Base-by-base conservation (phyloP, 768 basidiomycete species). In the Tricholoma sp. region DNA sequence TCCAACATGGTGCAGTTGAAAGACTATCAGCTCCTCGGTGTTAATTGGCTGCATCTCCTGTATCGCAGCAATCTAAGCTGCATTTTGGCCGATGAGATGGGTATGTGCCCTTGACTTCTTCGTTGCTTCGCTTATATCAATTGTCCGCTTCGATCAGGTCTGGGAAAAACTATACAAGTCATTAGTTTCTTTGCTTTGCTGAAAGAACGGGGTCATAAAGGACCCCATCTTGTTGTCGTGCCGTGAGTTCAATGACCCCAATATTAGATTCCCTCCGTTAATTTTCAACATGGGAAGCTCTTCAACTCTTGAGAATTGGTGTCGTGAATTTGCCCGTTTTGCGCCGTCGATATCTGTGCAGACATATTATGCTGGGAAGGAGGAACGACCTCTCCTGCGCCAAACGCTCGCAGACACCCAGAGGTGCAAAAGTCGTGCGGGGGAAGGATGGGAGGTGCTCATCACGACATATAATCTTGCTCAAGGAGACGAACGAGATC, bases 71-170 rank as follows among this genome's bases (percentile, higher is more conserved):
- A 81, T 57, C 79, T 90, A 51, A 95, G 93, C 60, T 98, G 96
- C 70, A 98, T 99, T 66, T 80, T 99, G 42, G 97, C 97, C 2
- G 97, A 99, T 70, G 97, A 99, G 71, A 99, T 99, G 97, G 96
- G 96, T 91, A 71, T 63, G 83, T 79, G 53, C 32, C 41, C 24
- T 54, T 50, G 52, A 17, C 51, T 41, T 41, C 24, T n/a, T 48
- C 31, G 24, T 41, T 60, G 28, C 42, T 52, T 48, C 37, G 51
- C 24, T 33, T 54, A 18, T 33, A 36, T 54, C 61, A 31, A 64
- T 57, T 31, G 20, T 54, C 15, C 33, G 31, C 24, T 33, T 57
- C 17, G 53, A 54, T 28, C 48, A 97, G 96, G 96, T 65, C 85
- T 99, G 60, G 97, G 97, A 28, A 99, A 99, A 78, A 99, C 97